These are phyloP conservation scores for Bassia scoparia DNA, from an alignment of 148 eudicot species.

Conservation along the genomic window DNA sequence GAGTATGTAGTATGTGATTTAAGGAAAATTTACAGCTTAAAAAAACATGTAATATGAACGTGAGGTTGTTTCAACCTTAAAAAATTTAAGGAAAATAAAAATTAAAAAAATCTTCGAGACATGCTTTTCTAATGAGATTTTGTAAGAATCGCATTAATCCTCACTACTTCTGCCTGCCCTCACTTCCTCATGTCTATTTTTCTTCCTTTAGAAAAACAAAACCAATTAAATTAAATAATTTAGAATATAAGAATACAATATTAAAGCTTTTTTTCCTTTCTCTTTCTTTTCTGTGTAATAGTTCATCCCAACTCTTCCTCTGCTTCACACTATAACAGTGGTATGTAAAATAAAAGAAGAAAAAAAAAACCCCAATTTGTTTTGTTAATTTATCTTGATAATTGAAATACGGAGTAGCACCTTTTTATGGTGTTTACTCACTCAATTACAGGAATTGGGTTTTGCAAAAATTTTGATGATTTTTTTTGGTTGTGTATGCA, in stretches of 20 bases:
- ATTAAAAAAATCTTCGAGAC: conserved; percentile 1
- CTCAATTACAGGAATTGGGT: conserved; percentile 19
- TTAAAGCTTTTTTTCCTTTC: not conserved
- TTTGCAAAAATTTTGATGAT: not conserved
- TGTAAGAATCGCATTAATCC: conserved; percentile 27
- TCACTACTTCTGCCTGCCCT: conserved; percentile 21
- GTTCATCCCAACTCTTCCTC: conserved; percentile 4
- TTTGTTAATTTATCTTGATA: not conserved
- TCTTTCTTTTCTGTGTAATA: conserved; percentile 3
- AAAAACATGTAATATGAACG: no score
- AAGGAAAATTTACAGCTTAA: no score
- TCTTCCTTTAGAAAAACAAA: not conserved
- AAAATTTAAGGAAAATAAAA: no score
- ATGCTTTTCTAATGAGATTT: conserved; percentile 16
- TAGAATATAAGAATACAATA: not conserved
- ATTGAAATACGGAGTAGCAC: not conserved
- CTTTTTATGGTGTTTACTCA: not conserved
- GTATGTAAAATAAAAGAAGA: conserved; percentile 12
- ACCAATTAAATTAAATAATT: not conserved
- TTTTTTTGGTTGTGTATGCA: not conserved
- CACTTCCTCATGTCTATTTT: not conserved
- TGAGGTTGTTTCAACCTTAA: no score
- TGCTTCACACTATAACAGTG: conserved; percentile 18
- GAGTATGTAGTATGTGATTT: no score
- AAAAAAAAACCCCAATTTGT: conserved; percentile 9